Conservation (phyloP, 2,329 filamentous ascomycete species). For the Beauveria caledonica region DNA sequence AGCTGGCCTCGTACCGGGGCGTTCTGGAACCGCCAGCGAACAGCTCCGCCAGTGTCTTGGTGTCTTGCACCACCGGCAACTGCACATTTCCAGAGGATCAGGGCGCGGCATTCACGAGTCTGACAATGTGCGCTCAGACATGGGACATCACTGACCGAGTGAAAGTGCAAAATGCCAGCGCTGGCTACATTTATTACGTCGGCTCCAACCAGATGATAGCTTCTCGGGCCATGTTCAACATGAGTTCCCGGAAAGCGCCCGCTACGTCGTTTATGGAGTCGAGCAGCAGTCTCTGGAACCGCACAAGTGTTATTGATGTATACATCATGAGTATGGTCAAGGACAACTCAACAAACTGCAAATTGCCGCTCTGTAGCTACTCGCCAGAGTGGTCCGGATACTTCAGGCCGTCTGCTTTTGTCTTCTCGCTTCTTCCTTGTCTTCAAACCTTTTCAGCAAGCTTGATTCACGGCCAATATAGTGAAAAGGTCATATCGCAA, state of each 20-base stretch:
- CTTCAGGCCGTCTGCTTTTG: neutral
- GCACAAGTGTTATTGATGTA: neutral
- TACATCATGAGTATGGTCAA: neutral
- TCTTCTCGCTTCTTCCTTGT: neutral
- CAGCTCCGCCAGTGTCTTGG: neutral
- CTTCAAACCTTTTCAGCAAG: neutral
- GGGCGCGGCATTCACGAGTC: neutral
- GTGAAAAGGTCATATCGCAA: neutral
- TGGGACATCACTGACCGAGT: constrained; percentile 4
- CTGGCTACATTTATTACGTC: neutral
- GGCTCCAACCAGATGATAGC: neutral
- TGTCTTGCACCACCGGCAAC: neutral
- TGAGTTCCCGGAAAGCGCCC: neutral
- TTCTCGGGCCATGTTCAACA: neutral
- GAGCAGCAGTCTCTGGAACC: neutral
- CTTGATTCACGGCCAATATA: neutral
- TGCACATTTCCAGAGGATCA: constrained; percentile 1
- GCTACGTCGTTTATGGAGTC: neutral
- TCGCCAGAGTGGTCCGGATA: neutral
- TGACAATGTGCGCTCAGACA: neutral
- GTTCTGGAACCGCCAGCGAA: neutral
- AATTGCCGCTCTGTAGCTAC: neutral
- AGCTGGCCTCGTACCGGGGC: neutral
- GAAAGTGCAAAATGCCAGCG: too few species aligned
- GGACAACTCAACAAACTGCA: neutral